These are phyloP conservation scores for Coelastrella sp. DNA, from an alignment of 139 green algal genomes.

Conservation along the genomic window DNA sequence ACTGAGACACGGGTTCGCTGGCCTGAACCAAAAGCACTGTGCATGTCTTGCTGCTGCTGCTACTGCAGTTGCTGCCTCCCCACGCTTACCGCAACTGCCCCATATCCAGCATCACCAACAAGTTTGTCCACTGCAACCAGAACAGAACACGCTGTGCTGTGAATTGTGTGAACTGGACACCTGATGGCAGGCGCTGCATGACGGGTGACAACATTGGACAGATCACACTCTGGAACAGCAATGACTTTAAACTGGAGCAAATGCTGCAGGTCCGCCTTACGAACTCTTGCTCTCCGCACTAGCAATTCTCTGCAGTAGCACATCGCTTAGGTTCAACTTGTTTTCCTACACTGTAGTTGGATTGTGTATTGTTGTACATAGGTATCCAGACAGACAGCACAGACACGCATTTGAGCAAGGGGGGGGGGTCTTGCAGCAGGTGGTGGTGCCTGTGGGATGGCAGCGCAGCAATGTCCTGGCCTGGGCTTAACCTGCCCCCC, in stretches of 20 bases:
- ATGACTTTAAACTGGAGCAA: conserved; percentile 90
- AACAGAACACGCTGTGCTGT: conserved; percentile 88
- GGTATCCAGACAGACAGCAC: no score
- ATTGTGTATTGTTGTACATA: no score
- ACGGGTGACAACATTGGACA: conserved; percentile 90
- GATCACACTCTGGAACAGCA: conserved; percentile 92
- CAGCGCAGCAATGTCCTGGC: not conserved
- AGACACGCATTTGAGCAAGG: no score
- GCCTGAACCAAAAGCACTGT: not conserved
- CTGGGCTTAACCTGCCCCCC: not conserved
- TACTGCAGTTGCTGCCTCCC: conserved; percentile 78
- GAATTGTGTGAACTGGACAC: conserved; percentile 85
- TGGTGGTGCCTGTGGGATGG: not conserved
- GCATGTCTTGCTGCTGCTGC: not conserved
- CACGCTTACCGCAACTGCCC: conserved; percentile 77
- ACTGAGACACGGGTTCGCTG: no score
- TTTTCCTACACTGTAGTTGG: no score
- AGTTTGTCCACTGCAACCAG: conserved; percentile 84
- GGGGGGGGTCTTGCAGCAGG: no score
- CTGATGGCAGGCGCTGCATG: conserved; percentile 90
- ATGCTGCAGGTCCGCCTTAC: conserved; percentile 77
- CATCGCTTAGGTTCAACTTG: no score
- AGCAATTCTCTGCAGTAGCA: no score
- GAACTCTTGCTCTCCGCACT: not conserved
- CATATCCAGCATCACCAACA: conserved; percentile 77